Evolutionary conservation across 345 rosid genomes (phyloP).

Genomic region (Lenwebbia sp.): DNA sequence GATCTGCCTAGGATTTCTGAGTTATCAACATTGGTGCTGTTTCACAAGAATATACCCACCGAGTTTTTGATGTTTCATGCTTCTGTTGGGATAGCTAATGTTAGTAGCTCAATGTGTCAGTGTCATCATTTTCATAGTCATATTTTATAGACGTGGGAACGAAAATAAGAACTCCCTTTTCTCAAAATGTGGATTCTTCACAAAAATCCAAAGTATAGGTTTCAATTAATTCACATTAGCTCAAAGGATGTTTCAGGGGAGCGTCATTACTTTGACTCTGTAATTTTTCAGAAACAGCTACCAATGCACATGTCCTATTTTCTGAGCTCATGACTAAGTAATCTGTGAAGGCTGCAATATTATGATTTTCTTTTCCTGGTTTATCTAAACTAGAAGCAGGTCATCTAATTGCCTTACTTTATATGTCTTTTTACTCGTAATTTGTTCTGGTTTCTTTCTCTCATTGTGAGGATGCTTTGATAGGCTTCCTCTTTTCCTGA

Average conservation of each 20-base stretch:
- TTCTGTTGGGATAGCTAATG: neutral
- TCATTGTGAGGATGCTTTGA: neutral
- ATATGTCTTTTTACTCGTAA: neutral
- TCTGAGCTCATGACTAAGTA: neutral
- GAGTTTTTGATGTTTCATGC: neutral
- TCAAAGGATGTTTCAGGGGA: neutral
- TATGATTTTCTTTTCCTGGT: neutral
- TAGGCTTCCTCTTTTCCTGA: neutral
- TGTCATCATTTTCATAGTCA: neutral
- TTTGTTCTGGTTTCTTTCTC: neutral
- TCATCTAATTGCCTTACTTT: neutral
- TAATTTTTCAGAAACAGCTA: neutral
- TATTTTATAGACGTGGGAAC: neutral
- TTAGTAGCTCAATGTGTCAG: neutral
- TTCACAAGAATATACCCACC: neutral
- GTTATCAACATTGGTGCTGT: neutral
- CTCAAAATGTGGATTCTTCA: neutral
- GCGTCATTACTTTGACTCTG: too few species aligned
- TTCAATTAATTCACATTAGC: neutral
- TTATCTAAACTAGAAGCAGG: neutral
- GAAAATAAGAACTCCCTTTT: neutral
- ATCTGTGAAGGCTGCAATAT: neutral
- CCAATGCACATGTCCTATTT: neutral
- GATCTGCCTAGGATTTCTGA: neutral
- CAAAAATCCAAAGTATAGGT: neutral